Evolutionary conservation across 1,139 yeast genomes (phyloP).

Genomic region (Protomyces gravidus): DNA sequence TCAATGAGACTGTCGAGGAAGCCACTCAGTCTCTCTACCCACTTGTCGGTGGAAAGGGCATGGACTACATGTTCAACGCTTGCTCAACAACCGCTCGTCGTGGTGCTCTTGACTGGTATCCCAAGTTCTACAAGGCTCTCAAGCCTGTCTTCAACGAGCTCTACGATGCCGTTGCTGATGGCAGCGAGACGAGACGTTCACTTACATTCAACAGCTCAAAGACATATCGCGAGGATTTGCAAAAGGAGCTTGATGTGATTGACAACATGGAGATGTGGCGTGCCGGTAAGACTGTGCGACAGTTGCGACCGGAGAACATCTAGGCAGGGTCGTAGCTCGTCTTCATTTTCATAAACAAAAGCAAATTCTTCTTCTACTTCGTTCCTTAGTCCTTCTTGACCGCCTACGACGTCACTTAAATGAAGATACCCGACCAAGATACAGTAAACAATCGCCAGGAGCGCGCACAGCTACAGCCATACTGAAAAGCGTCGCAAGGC

Average conservation of each 20-base stretch:
- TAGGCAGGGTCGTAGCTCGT: background rate
- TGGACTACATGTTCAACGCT: constrained; percentile 99
- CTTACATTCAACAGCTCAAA: constrained; percentile 96
- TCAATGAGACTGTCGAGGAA: constrained; percentile 99
- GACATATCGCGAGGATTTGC: constrained; percentile 96
- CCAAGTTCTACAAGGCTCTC: constrained; percentile 95
- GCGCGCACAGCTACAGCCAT: background rate
- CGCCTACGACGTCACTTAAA: too few relatives aligned
- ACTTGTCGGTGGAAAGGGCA: constrained; percentile 97
- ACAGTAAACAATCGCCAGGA: background rate
- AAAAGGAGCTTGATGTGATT: constrained; percentile 85
- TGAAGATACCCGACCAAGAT: too few relatives aligned
- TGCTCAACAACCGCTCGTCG: constrained; percentile 99
- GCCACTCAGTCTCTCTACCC: constrained; percentile 99
- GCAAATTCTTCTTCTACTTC: background rate
- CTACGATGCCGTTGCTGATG: constrained; percentile 92
- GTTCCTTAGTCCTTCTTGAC: background rate
- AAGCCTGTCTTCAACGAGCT: constrained; percentile 97
- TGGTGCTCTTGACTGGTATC: constrained; percentile 99
- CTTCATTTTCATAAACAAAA: constrained; percentile 22
- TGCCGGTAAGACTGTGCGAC: constrained; percentile 99
- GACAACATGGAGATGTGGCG: constrained; percentile 99
- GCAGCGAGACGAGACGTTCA: constrained; percentile 96
- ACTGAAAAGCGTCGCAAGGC: background rate
- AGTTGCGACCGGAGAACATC: constrained; percentile 94